phyloP scores from a whole-genome alignment of 306 rosid genomes.

The Sicyos baderoa region DNA sequence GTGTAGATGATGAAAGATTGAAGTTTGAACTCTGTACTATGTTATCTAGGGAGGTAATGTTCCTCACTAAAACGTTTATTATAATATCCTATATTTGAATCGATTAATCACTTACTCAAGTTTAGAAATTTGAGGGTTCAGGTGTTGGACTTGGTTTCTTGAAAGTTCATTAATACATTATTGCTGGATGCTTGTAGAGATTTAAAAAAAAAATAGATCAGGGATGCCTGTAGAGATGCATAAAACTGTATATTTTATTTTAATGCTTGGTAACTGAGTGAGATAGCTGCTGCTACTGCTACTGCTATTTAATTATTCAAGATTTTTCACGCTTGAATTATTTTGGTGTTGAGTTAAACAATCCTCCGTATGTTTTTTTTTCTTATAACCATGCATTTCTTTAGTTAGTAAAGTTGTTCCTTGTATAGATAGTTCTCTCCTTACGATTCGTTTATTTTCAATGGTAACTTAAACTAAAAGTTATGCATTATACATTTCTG shows the following conservation, averaged over 20 bases:
- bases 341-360: background rate
- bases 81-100: background rate
- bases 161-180: background rate
- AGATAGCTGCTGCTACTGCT: background rate
- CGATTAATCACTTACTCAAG: background rate
- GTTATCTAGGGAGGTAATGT: slow-evolving; percentile 67
- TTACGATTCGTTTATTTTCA: background rate
- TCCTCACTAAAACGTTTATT: background rate
- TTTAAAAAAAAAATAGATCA: no score
- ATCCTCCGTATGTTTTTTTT: background rate
- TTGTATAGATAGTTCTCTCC: background rate
- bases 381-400: background rate
- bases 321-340: background rate
- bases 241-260: background rate
- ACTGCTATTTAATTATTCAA: no score
- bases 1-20: slow-evolving; percentile 79
- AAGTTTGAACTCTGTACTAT: slow-evolving; percentile 82
- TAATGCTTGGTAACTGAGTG: background rate
- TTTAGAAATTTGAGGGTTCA: background rate
- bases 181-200: background rate
- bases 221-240: background rate
- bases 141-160: slow-evolving; percentile 2
- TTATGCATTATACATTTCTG: slow-evolving; percentile 17
- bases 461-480: background rate
- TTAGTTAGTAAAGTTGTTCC: background rate